Base-by-base conservation (phyloP, 805 yeast species). In the Candida xyloterini region DNA sequence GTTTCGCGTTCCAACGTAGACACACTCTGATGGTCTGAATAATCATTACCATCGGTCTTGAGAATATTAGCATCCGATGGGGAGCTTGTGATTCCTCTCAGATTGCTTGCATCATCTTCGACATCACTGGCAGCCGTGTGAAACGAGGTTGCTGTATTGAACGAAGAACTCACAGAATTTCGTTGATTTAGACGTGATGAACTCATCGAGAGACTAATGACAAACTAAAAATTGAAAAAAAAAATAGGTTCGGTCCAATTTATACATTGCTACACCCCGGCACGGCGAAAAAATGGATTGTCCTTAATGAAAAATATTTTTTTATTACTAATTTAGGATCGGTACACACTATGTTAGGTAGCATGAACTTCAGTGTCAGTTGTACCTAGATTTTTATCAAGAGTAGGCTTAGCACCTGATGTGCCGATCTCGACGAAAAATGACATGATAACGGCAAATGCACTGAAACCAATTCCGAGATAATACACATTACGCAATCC, bases 401-500 rank as follows among this genome's bases (percentile, higher is more conserved):
- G 7, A 9, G 9, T 23, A 7, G 8, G 13, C 30, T 10, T 4
- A 13, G 15, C 20, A 15, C 61, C 60, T 3, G 45, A 35, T n/a
- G 56, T 56, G 7, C 70, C 70, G 15, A 64, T 52, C 10, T 41
- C 50, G 15, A 66, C 39, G 29, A 63, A 62, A n/a, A 53, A 41
- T 5, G 61, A 48, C 10, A 50, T 26, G 3, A 60, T 14, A 4
- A 63, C 38, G 2, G 66, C 66, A 6, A 48, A 23, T 1, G 38
- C 60, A 7, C 54, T 43, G 27, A 57, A 49, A 1, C 61, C 71
- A 16, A 58, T 42, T 2, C 62, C 70, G 25, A 67, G 60, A 35
- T 57, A 65, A 35, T 50, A 66, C 0, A 65, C 70, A 22, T 56
- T 56, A n/a, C 49, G 55, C 34, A 54, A 55, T 10, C 59, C 56